Base-by-base conservation (phyloP, 257 asterid genomes). In the Nicotiana tabacum region DNA sequence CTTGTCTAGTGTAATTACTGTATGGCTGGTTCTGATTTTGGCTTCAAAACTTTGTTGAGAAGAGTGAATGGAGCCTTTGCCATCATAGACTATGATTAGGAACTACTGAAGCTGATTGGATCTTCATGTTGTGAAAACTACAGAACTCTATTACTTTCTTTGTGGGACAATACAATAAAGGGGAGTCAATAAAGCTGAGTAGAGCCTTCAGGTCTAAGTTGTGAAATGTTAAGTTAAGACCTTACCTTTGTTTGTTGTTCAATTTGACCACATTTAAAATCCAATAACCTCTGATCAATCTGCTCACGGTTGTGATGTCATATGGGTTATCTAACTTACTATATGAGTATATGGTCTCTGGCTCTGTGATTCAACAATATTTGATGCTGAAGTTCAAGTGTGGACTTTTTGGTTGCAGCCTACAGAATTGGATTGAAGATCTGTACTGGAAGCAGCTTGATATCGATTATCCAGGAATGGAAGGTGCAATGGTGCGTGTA, bases 381-480 rank as follows among this genome's bases (percentile, higher is more conserved):
- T 51, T 74, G 80, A 51, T 51, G 29, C 16, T 76, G 33, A 15
- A 51, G 15, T 76, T 72, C 61, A 76, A 51, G 46, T 51, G 29
- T 46, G 80, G 17, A 65, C 9, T 78, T 77, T 85, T 33, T 78
- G n/a, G 76, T 84, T 84, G 84, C 97, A 96, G 99, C 85, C 82
- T 96, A 83, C 97, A 91, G 86, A 96, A 96, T 84, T 96, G 99
- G 99, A 89, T 96, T 85, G 97, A 88, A 87, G 98, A 96, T 90
- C 88, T 96, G 89, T 93, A 74, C 90, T 96, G 99, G 99, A 96
- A 94, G 91, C 99, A 96, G 90, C 93, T 93, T 39, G 98, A 95
- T 89, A 81, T 90, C 57, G 89, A 92, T 89, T 96, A 91, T 85
- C 98, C 98, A 35, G 99, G 98, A 87, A 91, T 89, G 82, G 95